Base-by-base conservation (phyloP, 1,284 basidiomycete species). In the Papiliotrema fonsecae region DNA sequence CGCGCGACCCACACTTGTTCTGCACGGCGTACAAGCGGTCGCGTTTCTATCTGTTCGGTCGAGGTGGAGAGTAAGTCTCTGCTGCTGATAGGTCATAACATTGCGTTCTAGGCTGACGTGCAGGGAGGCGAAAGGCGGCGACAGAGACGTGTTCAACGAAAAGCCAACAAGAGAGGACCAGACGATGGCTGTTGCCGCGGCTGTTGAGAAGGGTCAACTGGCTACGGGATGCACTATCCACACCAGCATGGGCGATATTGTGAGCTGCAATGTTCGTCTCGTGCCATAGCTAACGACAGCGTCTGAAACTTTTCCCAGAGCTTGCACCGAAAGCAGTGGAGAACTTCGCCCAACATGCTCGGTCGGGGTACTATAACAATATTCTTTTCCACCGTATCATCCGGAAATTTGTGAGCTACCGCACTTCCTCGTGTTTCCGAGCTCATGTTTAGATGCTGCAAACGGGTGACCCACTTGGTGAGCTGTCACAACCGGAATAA, bases 71-170 rank as follows among this genome's bases (percentile, higher is more conserved):
- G 85, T 91, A 76, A 45, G 85, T 76, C 22, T 11, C 26, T 19
- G 13, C 21, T n/a, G 16, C 39, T 42, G 26, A n/a, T n/a, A n/a
- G n/a, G n/a, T n/a, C n/a, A n/a, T n/a, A n/a, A 4, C 42, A 45
- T 43, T 30, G 16, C 22, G 10, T 14, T 11, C 6, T 26, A 39
- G 32, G 35, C 32, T 32, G 35, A 49, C 41, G 51, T 52, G 26
- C 61, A 91, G 87, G 68, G 90, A 96, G 55, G 83, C 81, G 65
- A 88, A 87, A 71, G 83, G 83, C 2, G 85, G 84, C 24, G 93
- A 98, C 58, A 85, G 96, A 42, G 96, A 99, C 62, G 86, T 99
- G 50, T 97, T 97, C 82, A 99, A 99, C 74, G 96, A 99, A 74
- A 82, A 87, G 45, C 96, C 96, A 1, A 97, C 94, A 1, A 82